Conservation (phyloP, 805 yeast species). For the Cyberlindnera sargentensis region DNA sequence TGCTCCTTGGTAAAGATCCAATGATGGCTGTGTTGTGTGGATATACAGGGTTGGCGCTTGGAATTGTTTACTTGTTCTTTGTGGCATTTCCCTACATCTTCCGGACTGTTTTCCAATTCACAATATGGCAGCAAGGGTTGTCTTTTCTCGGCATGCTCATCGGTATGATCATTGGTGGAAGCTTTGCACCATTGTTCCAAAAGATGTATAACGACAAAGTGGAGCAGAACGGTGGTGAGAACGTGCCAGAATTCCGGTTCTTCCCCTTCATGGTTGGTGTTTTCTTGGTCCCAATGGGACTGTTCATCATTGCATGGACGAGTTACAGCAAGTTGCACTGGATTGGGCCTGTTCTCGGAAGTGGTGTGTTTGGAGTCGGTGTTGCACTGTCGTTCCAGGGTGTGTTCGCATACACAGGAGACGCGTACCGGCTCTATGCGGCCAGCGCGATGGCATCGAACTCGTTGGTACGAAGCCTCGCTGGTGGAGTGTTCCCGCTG, state of each 20-base stretch:
- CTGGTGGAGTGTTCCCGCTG: slow-evolving; percentile 52
- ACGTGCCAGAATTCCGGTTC: slow-evolving; percentile 54
- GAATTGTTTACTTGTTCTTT: slow-evolving; percentile 58
- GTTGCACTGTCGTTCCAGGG: slow-evolving; percentile 62
- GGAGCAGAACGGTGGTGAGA: slow-evolving; percentile 32
- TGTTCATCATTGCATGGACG: slow-evolving; percentile 78
- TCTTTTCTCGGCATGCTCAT: slow-evolving; percentile 54
- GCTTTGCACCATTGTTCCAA: slow-evolving; percentile 38
- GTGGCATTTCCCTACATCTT: slow-evolving; percentile 61
- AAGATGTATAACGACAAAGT: slow-evolving; percentile 35
- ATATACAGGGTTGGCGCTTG: slow-evolving; percentile 51
- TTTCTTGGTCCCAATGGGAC: slow-evolving; percentile 50
- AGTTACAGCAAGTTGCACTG: slow-evolving; percentile 54
- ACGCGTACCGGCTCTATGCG: slow-evolving; percentile 49
- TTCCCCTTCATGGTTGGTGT: slow-evolving; percentile 62
- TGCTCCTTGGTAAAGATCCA: slow-evolving; percentile 42
- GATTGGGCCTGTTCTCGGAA: slow-evolving; percentile 67
- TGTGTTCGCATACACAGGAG: slow-evolving; percentile 56
- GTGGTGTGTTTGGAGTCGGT: slow-evolving; percentile 68
- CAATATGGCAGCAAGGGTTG: slow-evolving; percentile 50
- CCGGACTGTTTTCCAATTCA: slow-evolving; percentile 42
- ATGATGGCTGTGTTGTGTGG: slow-evolving; percentile 48
- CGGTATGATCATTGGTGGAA: slow-evolving; percentile 44
- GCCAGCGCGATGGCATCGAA: slow-evolving; percentile 48
- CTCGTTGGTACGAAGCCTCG: slow-evolving; percentile 42